Percentiles rank a stretch among this genome's conserved stretches.
Evolutionary conservation across 169 alveolate genomes (phyloP).

Genomic region (Cryptosporidium baileyi): DNA sequence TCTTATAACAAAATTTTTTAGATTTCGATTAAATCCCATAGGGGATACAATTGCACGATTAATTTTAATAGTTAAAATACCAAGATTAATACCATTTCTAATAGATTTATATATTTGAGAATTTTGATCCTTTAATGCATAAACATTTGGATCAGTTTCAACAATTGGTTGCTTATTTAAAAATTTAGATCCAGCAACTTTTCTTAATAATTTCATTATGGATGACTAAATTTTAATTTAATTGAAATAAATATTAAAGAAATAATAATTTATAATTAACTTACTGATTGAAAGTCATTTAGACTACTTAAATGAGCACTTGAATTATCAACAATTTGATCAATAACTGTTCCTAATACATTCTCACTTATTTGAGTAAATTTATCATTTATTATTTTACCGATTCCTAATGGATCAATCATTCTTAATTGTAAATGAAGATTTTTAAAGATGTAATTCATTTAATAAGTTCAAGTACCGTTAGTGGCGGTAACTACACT

Average conservation of each 20-base stretch:
- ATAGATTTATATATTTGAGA: constrained; percentile 2
- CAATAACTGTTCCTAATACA: constrained; percentile 58
- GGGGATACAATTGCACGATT: constrained; percentile 60
- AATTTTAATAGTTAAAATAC: constrained; percentile 10
- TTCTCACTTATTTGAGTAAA: constrained; percentile 67
- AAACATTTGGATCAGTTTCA: constrained; percentile 35
- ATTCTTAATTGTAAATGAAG: neutral
- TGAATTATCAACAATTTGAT: constrained; percentile 61
- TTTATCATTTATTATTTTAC: constrained; percentile 53
- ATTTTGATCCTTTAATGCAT: constrained; percentile 12
- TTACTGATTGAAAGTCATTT: constrained; percentile 68
- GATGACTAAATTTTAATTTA: constrained; percentile 23
- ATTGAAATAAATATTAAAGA: neutral
- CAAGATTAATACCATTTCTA: neutral
- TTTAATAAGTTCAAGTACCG: constrained; percentile 53
- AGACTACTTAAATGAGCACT: constrained; percentile 59
- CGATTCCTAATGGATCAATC: constrained; percentile 61
- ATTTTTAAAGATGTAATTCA: neutral
- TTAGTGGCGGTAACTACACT: neutral
- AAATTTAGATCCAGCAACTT: constrained; percentile 66
- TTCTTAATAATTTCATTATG: constrained; percentile 34
- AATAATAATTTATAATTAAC: neutral
- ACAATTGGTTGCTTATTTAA: constrained; percentile 55
- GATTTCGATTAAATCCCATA: constrained; percentile 46
- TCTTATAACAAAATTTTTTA: constrained; percentile 17